Conservation (phyloP, 2,329 filamentous ascomycete species). For the Fusarium gaditjirri region DNA sequence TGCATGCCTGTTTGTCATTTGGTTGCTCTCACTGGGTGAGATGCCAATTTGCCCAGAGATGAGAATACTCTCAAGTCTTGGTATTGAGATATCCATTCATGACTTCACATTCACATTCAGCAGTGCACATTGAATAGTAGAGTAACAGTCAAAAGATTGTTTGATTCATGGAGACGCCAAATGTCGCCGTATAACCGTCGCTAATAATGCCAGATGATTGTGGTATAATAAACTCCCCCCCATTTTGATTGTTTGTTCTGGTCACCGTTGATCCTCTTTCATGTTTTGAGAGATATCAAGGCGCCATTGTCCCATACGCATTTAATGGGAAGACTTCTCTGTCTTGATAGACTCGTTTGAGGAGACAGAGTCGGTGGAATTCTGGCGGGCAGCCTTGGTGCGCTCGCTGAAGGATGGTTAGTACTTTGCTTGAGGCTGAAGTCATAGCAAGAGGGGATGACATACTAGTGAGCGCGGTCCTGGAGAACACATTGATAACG, state of each 20-base stretch:
- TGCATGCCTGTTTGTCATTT: slow-evolving; percentile 33
- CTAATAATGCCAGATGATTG: slow-evolving; percentile 42
- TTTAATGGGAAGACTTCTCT: slow-evolving; percentile 39
- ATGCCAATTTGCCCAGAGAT: slow-evolving; percentile 3
- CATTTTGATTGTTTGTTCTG: slow-evolving; percentile 7
- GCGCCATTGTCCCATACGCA: slow-evolving; percentile 4
- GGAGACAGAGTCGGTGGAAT: slow-evolving; percentile 50
- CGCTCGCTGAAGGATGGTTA: slow-evolving; percentile 51
- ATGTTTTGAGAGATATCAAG: slow-evolving; percentile 1
- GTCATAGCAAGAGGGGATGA: neutral
- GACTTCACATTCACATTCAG: neutral
- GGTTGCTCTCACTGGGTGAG: slow-evolving; percentile 16
- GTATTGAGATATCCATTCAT: neutral
- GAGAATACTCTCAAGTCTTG: neutral
- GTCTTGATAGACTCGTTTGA: slow-evolving; percentile 46
- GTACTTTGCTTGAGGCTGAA: neutral
- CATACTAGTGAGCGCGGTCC: slow-evolving; percentile 58
- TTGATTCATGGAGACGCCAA: slow-evolving; percentile 40
- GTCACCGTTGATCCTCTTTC: neutral
- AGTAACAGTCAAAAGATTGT: slow-evolving; percentile 19
- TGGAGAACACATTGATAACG: slow-evolving; percentile 55
- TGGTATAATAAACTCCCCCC: slow-evolving; percentile 34
- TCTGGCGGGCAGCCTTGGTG: slow-evolving; percentile 51
- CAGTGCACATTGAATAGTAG: neutral
- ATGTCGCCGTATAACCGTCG: slow-evolving; percentile 35